These are phyloP conservation scores for Phytomonas sp. DNA, from an alignment of 208 protist species.

Conservation along the genomic window DNA sequence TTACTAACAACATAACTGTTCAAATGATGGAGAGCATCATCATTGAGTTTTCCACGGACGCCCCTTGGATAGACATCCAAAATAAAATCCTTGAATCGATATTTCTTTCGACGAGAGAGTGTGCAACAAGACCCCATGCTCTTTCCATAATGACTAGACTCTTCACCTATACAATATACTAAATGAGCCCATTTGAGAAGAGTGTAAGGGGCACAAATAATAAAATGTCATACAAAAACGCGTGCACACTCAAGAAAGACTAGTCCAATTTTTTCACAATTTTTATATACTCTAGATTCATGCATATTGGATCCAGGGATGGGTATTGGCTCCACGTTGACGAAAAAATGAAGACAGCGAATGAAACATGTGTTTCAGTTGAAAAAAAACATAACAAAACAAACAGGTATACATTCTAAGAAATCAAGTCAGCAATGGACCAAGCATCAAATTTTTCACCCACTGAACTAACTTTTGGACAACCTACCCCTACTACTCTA, in stretches of 20 bases:
- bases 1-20: conserved; percentile 69
- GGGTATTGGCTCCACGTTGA: neutral
- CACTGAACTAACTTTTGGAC: too few species aligned
- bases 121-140: conserved; percentile 14
- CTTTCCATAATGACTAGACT: neutral
- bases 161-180: neutral
- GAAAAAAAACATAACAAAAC: neutral
- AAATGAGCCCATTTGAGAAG: neutral
- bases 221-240: neutral
- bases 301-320: neutral
- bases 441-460: too few species aligned
- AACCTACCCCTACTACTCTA: too few species aligned
- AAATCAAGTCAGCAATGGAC: too few species aligned
- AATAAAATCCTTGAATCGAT: conserved; percentile 79
- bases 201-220: neutral
- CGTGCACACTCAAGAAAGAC: neutral
- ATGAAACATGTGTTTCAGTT: neutral
- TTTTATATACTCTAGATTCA: neutral
- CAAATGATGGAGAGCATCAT: conserved; percentile 58
- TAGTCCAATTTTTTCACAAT: neutral
- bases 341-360: neutral
- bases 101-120: conserved; percentile 42
- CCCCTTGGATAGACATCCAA: conserved; percentile 58
- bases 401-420: too few species aligned
- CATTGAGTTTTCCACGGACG: conserved; percentile 26